phyloP scores from a whole-genome alignment of 495 filamentous ascomycete genomes.

The Pseudomonodictys pantanalensis region DNA sequence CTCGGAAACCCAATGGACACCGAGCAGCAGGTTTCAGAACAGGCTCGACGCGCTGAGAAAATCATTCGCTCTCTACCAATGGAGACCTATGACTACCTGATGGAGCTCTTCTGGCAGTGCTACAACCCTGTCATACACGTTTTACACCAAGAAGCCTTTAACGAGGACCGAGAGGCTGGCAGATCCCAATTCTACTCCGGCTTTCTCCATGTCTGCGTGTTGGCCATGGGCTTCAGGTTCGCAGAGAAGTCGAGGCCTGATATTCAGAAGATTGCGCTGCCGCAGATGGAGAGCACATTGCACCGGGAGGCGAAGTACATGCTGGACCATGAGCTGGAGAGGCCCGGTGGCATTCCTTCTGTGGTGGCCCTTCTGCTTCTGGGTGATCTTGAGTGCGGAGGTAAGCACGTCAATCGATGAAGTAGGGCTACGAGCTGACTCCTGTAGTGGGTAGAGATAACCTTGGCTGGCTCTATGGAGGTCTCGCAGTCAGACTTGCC shows the following conservation, averaged over 20 bases:
- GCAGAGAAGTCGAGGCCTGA: slow-evolving; percentile 49
- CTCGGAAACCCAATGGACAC: slow-evolving; percentile 17
- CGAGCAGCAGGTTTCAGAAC: slow-evolving; percentile 36
- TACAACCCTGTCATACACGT: slow-evolving; percentile 50
- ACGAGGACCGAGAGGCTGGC: slow-evolving; percentile 47
- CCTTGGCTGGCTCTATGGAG: slow-evolving; percentile 53
- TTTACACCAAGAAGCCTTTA: slow-evolving; percentile 49
- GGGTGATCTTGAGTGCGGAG: slow-evolving; percentile 50
- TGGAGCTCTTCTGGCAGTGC: slow-evolving; percentile 52
- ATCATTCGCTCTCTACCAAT: slow-evolving; percentile 45
- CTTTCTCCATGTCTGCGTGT: slow-evolving; percentile 53
- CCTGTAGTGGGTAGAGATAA: slow-evolving; percentile 49
- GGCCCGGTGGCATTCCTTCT: slow-evolving; percentile 49
- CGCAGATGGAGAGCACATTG: slow-evolving; percentile 50
- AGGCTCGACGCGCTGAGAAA: slow-evolving; percentile 45
- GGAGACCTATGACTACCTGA: slow-evolving; percentile 52
- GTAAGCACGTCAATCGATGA: neutral
- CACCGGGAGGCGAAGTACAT: slow-evolving; percentile 54
- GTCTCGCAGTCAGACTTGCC: slow-evolving; percentile 50
- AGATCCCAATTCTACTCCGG: slow-evolving; percentile 49
- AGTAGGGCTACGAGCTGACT: neutral
- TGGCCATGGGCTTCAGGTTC: slow-evolving; percentile 53
- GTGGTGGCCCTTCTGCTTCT: slow-evolving; percentile 52
- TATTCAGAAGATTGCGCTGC: slow-evolving; percentile 47
- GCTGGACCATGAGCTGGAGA: slow-evolving; percentile 52